Evolutionary conservation across 1,139 yeast genomes (phyloP).

Genomic region (Zygotorulaspora mrakii): DNA sequence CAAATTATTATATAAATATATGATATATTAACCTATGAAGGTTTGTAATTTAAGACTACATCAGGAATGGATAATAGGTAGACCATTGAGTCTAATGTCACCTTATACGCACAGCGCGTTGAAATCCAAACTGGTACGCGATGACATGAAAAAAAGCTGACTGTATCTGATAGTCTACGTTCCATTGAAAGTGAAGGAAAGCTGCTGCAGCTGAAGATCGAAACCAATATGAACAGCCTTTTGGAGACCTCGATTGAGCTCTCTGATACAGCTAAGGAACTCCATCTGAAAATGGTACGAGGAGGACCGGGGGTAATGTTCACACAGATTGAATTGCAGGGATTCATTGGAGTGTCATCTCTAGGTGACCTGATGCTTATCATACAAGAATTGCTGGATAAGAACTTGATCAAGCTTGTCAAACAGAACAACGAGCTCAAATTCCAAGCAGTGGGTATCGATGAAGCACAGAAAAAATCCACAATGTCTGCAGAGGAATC

Average conservation of each 20-base stretch:
- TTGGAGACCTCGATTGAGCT: conserved; percentile 26
- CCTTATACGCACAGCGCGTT: neutral
- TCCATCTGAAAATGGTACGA: conserved; percentile 59
- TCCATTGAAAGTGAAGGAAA: neutral
- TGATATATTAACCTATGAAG: neutral
- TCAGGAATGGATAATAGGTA: no score
- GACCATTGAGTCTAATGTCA: no score
- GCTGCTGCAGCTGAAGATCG: neutral
- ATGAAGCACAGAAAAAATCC: conserved; percentile 67
- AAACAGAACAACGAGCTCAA: conserved; percentile 61
- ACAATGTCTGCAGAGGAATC: conserved; percentile 86
- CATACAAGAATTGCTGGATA: conserved; percentile 63
- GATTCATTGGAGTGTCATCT: conserved; percentile 40
- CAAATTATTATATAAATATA: neutral
- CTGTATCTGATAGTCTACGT: no score
- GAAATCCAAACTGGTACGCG: neutral
- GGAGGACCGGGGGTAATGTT: conserved; percentile 46
- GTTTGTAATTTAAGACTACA: neutral
- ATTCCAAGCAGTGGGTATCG: conserved; percentile 66
- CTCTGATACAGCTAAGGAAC: conserved; percentile 49
- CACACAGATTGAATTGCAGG: conserved; percentile 57
- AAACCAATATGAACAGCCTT: conserved; percentile 16
- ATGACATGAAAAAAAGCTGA: conserved; percentile 1
- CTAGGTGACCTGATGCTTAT: conserved; percentile 50
- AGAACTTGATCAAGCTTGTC: conserved; percentile 63